Conservation (phyloP, 1,284 basidiomycete genomes). For the Cryptococcus sp. region DNA sequence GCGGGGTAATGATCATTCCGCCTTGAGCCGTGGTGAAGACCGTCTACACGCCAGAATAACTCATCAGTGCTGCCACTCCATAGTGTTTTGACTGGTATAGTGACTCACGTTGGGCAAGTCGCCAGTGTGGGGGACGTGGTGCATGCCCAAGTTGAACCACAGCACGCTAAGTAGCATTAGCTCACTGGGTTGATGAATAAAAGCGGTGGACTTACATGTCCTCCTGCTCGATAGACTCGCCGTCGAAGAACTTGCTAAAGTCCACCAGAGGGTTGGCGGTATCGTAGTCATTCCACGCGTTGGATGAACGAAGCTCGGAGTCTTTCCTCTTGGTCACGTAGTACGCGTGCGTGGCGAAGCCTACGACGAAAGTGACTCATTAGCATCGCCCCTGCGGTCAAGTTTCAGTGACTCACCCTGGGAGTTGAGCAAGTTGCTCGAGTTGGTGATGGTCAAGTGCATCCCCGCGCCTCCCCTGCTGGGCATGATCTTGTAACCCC, state of each 20-base stretch:
- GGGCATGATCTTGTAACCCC: constrained; percentile 47
- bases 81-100: not conserved
- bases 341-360: constrained; percentile 37
- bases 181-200: not conserved
- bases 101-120: constrained; percentile 23
- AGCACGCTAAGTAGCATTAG: constrained; percentile 21
- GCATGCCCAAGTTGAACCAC: constrained; percentile 35
- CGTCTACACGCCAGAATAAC: constrained; percentile 20
- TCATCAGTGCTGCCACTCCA: not conserved
- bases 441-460: constrained; percentile 40
- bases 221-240: constrained; percentile 47
- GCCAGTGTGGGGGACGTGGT: constrained; percentile 31
- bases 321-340: constrained; percentile 30
- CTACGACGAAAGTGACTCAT: not conserved
- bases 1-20: constrained; percentile 36
- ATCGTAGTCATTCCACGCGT: constrained; percentile 27
- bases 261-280: constrained; percentile 21
- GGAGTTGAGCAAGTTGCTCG: constrained; percentile 39
- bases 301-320: constrained; percentile 20
- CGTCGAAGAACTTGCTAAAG: constrained; percentile 38
- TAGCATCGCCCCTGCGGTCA: not conserved
- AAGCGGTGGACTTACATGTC: constrained; percentile 25
- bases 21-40: constrained; percentile 39
- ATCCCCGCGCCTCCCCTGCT: constrained; percentile 31
- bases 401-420: constrained; percentile 10